Evolutionary conservation across 75 land plant genomes (phyloP), one percentile per base, ranked within the genome.

Genomic region (Selaginella moellendorffii): DNA sequence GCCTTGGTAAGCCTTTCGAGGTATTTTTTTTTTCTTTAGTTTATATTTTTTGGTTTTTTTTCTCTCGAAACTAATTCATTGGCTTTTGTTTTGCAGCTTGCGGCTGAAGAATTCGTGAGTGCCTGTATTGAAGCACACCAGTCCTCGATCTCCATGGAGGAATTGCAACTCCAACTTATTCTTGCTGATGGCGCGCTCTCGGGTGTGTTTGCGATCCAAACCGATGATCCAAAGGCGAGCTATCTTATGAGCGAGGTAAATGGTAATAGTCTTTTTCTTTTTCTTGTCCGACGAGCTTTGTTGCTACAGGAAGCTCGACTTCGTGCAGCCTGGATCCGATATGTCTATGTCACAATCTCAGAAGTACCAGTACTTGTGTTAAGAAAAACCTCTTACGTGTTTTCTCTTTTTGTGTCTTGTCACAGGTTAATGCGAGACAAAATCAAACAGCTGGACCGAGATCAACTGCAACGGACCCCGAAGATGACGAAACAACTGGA

Each of bases 1-100:
- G 74, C 21, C 30, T 71, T 30, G 74, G 74, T 22, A 71, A 71
- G 64, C 74, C 74, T 14, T 71, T 66, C 31, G 28, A 71, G 74
- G 74, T 71, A 36, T 36, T 36, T 5, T 36, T 5, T 14, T 29
- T 25, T 61, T 2, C 64, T 22, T 29, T 22, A 18, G 2, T n/a
- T 22, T 62, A 24, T 20, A 27, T n/a, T 26, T 52, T 54, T 53
- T 21, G 23, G 24, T n/a, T 12, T 18, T 52, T 53, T 28, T 22
- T 23, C 0, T 1, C 19, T 28, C 9, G 17, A 53, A 18, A 21
- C n/a, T 67, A 27, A 54, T 26, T 24, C 24, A 1, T 2, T 24
- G 27, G 19, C n/a, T 67, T 59, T 0, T 2, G 59, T 31, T 27
- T 54, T 27, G 14, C 5, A 71, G 74, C 58, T 71, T 65, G 74